Evolutionary conservation across 2,329 filamentous ascomycete genomes (phyloP), one percentile per base, ranked within the genome.

Genomic region (Pezicula radicicola): DNA sequence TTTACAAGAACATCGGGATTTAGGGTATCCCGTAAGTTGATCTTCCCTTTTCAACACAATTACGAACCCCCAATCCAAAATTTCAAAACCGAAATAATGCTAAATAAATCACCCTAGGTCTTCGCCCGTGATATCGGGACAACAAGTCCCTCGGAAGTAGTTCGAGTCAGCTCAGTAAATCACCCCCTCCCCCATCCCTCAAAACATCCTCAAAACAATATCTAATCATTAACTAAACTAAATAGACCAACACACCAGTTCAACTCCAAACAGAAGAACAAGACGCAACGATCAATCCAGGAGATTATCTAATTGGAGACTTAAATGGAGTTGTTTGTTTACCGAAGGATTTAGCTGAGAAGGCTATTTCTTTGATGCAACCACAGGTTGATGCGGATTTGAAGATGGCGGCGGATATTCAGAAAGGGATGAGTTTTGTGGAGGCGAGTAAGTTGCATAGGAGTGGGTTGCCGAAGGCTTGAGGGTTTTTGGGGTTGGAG

Each of bases 321-420:
- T 46, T 69, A 25, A 68, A 72, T 49, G 69, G 69, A 7, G 67
- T 72, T 2, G 68, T 71, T 1, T 64, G 63, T 52, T 47, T 70
- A 33, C 69, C 57, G 25, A 46, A 48, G 40, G 55, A 41, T 3
- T 41, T 60, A 37, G 57, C 49, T 25, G 52, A 56, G 41, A 80
- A 62, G 56, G 25, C 25, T 25, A 25, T 25, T 25, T 25, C 25
- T 25, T 25, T 25, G 25, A 25, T 25, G 25, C 3, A 4, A 4
- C 25, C 25, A 25, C 25, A 25, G 25, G 25, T 25, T 1, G 25
- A 25, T 1, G 25, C 25, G 3, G 25, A 25, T 7, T 25, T 25
- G 25, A 25, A 25, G 25, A 25, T 25, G 25, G 25, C 25, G 3
- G 25, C 25, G 25, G 25, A 25, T 25, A 25, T 25, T 25, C 25